Base-by-base conservation (phyloP, 805 yeast genomes). In the Yarrowia porcina region DNA sequence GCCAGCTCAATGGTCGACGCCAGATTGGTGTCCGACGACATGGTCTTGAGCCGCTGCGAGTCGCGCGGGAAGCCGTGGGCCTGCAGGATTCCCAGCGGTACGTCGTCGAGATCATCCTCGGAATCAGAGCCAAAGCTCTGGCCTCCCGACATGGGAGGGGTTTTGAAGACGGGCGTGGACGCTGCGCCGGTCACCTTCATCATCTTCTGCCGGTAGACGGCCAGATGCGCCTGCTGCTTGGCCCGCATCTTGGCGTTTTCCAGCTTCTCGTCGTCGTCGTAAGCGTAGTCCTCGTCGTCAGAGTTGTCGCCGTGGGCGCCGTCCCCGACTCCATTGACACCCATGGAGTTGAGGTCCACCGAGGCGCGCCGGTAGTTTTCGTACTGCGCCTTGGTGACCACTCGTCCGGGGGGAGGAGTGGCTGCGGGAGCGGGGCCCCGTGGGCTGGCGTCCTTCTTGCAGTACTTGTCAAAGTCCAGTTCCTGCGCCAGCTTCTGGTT, bases 151-250 rank as follows among this genome's bases (percentile, higher is more conserved):
- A 39, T 18, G 49, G 61, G 49, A 4, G 61, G 49, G 11, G 61
- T 41, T n/a, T 39, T 56, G 39, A 39, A 41, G 6, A 23, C 36
- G 13, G 52, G 52, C 13, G 63, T 23, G 44, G 56, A 44, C 3
- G 54, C 66, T 0, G 68, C 64, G 10, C 78, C 78, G 8, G 76
- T 71, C 33, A 74, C 67, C 59, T 73, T 73, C 63, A 72, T 75
- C 78, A 77, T 76, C 57, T 74, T 72, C 65, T 76, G 79, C 12
- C 79, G 71, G 64, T 76, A 76, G 18, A 74, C 71, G n/a, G 76
- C 73, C 64, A 76, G 67, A 18, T 76, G 74, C 8, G 76, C 78
- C 42, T 75, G 76, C 64, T 76, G 79, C 63, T 71, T 70, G 63
- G 71, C 71, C 12, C 78, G 70, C 71, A 70, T 69, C 20, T 67